Conservation (phyloP, 257 asterid species). For the Fraxinus americana region DNA sequence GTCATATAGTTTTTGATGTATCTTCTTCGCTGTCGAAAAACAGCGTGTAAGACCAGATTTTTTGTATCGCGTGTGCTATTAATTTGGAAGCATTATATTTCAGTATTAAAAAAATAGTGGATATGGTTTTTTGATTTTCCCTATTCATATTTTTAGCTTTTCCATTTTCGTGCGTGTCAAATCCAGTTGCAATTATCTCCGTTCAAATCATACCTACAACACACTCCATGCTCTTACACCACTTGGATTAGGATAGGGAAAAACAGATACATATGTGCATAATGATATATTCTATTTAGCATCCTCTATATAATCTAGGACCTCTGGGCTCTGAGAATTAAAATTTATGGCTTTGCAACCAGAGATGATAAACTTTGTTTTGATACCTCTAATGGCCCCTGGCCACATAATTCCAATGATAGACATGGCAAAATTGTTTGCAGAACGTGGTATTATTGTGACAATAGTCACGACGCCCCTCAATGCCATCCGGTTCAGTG, state of each 20-base stretch:
- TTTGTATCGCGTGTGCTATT: not conserved
- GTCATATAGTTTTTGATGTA: not conserved
- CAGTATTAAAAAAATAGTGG: too few relatives aligned
- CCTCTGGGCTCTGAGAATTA: not conserved
- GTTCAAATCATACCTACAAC: not conserved
- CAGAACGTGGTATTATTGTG: slow-evolving; percentile 28
- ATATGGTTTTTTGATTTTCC: too few relatives aligned
- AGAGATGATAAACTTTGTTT: not conserved
- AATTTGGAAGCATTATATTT: too few relatives aligned
- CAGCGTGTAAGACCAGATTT: not conserved
- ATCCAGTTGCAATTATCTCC: too few relatives aligned
- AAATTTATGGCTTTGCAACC: not conserved
- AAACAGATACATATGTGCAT: not conserved
- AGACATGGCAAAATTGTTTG: slow-evolving; percentile 50
- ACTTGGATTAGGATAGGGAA: not conserved
- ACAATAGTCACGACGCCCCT: slow-evolving; percentile 53
- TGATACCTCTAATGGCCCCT: slow-evolving; percentile 18
- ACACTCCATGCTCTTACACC: not conserved
- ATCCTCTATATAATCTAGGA: not conserved
- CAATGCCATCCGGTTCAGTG: slow-evolving; percentile 34
- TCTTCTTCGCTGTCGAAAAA: too few relatives aligned
- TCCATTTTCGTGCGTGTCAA: too few relatives aligned
- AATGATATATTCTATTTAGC: not conserved
- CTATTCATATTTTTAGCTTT: too few relatives aligned
- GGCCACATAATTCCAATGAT: slow-evolving; percentile 68